Evolutionary conservation across 129 eudicot genomes (phyloP).

Genomic region (Sambucus nigra): DNA sequence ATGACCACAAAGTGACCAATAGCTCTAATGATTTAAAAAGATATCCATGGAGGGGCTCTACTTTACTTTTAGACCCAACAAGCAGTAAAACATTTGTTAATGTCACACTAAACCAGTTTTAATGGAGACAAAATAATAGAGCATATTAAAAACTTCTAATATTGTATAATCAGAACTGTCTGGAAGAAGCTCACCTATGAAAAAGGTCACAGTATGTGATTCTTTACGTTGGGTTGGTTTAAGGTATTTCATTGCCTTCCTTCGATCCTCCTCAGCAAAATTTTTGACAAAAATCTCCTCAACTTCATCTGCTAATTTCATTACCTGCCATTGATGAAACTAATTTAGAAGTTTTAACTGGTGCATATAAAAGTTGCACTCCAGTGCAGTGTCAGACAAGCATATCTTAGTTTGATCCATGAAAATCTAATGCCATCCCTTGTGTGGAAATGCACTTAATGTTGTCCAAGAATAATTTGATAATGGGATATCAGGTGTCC

Average conservation of each 20-base stretch:
- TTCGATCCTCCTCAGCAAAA: constrained; percentile 63
- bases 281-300: constrained; percentile 77
- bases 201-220: constrained; percentile 83
- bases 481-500: constrained; percentile 25
- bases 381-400: constrained; percentile 16
- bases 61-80: no score
- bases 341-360: constrained; percentile 5
- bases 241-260: constrained; percentile 93
- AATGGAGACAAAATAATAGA: no score
- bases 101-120: no score
- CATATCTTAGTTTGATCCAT: constrained; percentile 17
- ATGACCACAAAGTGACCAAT: constrained; percentile 12
- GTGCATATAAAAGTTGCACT: background rate
- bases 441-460: constrained; percentile 17
- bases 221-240: constrained; percentile 83
- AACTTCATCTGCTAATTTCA: constrained; percentile 76
- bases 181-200: constrained; percentile 60
- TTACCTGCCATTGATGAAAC: constrained; percentile 31
- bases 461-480: constrained; percentile 27
- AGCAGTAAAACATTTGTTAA: no score
- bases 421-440: constrained; percentile 22
- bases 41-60: background rate
- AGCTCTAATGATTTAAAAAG: background rate
- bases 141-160: no score
- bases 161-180: background rate